Conservation (phyloP, 2,329 filamentous ascomycete genomes). For the Lachnellula willkommii region DNA sequence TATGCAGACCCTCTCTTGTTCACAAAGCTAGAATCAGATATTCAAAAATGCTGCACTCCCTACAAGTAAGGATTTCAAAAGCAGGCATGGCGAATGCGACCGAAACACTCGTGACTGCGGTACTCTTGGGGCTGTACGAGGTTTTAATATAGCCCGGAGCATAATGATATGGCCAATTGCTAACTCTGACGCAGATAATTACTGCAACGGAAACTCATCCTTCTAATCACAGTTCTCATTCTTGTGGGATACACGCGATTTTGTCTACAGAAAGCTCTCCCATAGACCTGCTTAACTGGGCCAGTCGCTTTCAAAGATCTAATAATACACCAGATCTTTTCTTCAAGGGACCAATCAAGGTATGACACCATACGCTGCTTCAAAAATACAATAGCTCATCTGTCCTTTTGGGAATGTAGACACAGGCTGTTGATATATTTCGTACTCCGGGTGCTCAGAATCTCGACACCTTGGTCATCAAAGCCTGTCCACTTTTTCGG, state of each 20-base stretch:
- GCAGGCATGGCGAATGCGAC: neutral
- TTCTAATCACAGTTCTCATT: slow-evolving; percentile 12
- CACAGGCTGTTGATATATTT: no score
- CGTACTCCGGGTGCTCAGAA: neutral
- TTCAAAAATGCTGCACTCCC: slow-evolving; percentile 9
- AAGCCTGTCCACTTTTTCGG: neutral
- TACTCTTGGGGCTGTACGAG: slow-evolving; percentile 21
- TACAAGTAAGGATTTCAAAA: slow-evolving; percentile 9
- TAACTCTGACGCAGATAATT: neutral
- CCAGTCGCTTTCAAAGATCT: neutral
- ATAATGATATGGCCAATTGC: neutral
- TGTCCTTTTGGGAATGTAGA: no score
- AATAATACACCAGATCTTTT: no score
- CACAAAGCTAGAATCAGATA: slow-evolving; percentile 8
- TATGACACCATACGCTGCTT: neutral
- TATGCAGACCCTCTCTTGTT: slow-evolving; percentile 9
- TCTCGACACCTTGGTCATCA: neutral
- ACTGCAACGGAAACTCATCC: neutral
- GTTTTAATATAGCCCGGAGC: neutral
- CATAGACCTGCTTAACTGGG: neutral
- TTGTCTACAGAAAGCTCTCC: slow-evolving; percentile 1
- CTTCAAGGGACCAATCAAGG: neutral
- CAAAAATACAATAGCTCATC: no score
- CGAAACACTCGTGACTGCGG: slow-evolving; percentile 11
- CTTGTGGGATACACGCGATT: slow-evolving; percentile 11